Conservation (phyloP, 2,329 filamentous ascomycete species). For the Sordariomycetes sp. region DNA sequence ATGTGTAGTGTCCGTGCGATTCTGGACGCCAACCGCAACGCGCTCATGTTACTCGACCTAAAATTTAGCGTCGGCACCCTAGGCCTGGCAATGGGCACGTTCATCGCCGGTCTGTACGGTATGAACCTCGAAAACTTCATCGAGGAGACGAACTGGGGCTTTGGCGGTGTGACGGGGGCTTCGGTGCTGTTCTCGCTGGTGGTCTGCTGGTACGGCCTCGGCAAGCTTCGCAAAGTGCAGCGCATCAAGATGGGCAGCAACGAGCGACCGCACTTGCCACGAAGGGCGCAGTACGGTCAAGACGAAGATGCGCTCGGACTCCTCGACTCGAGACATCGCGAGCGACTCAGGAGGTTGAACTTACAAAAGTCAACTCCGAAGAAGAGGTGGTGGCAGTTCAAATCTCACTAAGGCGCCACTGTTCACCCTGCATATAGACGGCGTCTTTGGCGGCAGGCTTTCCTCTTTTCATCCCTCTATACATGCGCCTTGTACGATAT, state of each 20-base stretch:
- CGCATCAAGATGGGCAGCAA: conserved; percentile 70
- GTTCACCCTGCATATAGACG: too few relatives aligned
- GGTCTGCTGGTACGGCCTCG: conserved; percentile 76
- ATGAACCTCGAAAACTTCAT: conserved; percentile 99
- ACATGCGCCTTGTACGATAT: not conserved
- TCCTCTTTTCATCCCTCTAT: not conserved
- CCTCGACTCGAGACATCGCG: conserved; percentile 43
- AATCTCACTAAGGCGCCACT: not conserved
- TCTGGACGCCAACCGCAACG: conserved; percentile 94
- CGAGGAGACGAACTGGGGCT: conserved; percentile 85
- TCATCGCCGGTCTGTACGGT: conserved; percentile 96
- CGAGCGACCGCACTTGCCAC: conserved; percentile 27
- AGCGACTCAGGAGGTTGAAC: conserved; percentile 43
- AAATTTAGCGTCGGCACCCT: conserved; percentile 95
- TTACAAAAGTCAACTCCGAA: conserved; percentile 33
- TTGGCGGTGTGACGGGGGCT: conserved; percentile 61
- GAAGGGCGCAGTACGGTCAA: conserved; percentile 29
- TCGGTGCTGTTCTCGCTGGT: conserved; percentile 66
- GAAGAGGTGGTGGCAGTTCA: conserved; percentile 16
- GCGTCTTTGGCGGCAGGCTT: not conserved
- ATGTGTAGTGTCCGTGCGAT: conserved; percentile 77
- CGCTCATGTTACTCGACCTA: conserved; percentile 92
- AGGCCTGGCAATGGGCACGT: conserved; percentile 88
- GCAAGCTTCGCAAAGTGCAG: conserved; percentile 77
- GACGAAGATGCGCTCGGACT: conserved; percentile 41